Evolutionary conservation across 495 filamentous ascomycete species (phyloP).

Genomic region (Poronia punctata): DNA sequence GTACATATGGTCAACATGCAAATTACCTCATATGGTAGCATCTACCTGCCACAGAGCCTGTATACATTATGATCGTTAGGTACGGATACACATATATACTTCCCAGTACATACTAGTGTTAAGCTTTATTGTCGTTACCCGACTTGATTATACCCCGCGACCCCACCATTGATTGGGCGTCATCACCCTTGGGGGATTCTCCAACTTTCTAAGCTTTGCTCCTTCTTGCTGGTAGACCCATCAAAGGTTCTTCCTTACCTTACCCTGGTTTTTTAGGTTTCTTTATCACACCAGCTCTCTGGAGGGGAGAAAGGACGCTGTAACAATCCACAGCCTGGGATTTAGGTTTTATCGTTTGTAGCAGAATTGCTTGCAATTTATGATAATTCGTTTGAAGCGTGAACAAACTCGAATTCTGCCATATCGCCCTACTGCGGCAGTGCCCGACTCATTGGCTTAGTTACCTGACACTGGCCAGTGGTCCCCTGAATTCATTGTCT

Average conservation of each 20-base stretch:
- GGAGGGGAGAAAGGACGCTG: background rate
- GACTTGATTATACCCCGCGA: conserved; percentile 5
- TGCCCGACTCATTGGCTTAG: too few relatives aligned
- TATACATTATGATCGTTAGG: too few relatives aligned
- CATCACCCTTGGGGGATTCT: conserved; percentile 2
- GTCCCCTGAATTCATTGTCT: conserved; percentile 1
- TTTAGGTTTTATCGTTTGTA: too few relatives aligned
- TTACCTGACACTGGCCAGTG: conserved; percentile 3
- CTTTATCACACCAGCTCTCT: conserved; percentile 3
- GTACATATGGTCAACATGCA: background rate
- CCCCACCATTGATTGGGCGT: conserved; percentile 10
- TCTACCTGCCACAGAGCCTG: background rate
- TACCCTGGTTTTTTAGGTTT: conserved; percentile 1
- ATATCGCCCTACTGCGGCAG: too few relatives aligned
- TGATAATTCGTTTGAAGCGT: too few relatives aligned
- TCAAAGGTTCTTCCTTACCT: background rate
- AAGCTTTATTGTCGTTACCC: background rate
- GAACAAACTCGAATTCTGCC: too few relatives aligned
- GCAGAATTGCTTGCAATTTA: too few relatives aligned
- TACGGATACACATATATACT: background rate
- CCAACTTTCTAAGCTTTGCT: conserved; percentile 8
- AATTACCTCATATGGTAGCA: background rate
- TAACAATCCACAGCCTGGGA: too few relatives aligned
- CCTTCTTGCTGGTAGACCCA: background rate
- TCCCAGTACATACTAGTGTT: background rate